Base-by-base conservation (phyloP, 2,329 filamentous ascomycete species). In the Hypomyces rosellus region DNA sequence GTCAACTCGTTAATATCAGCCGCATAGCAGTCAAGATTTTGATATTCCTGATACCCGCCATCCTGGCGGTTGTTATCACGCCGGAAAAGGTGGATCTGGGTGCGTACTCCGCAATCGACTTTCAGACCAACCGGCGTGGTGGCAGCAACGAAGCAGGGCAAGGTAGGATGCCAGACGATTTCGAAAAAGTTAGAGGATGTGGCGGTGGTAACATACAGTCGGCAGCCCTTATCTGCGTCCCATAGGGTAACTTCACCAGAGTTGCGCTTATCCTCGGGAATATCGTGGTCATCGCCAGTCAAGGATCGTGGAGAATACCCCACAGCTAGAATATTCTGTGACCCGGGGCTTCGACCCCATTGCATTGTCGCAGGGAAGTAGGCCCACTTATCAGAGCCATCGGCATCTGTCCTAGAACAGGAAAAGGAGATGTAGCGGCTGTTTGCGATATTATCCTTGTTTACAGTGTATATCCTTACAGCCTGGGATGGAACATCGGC, bases 291-390 rank as follows among this genome's bases (percentile, higher is more conserved):
- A 16, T 82, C 74, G 0, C 68, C 68, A 0, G 64, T 73, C 2
- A 74, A 63, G 51, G 76, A 76, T 14, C 82, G 72, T 2, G 82
- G 82, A 5, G 82, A 85, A 61, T 83, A 85, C 8, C 82, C 82
- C 1, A 84, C 77, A 0, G 82, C 67, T 0, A 85, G 69, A 6
- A 84, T 65, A 55, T 82, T 74, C 1, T 66, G 66, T 2, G 76
- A 74, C 1, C 56, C 62, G 0, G 62, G 54, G 1, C 72, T 66
- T 20, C 69, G 61, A 0, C 81, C 82, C 81, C 82, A 85, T 59
- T 80, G 78, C 61, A 85, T 77, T 0, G 81, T 82, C 0, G 82
- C 78, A 0, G 82, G 82, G 51, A 72, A 81, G 57, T 84, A 85
- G 0, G 77, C 77, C 82, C 82, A 85, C 48, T 74, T 76, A 8